phyloP scores from a whole-genome alignment of 768 basidiomycete genomes.

The Suillus variegatus region DNA sequence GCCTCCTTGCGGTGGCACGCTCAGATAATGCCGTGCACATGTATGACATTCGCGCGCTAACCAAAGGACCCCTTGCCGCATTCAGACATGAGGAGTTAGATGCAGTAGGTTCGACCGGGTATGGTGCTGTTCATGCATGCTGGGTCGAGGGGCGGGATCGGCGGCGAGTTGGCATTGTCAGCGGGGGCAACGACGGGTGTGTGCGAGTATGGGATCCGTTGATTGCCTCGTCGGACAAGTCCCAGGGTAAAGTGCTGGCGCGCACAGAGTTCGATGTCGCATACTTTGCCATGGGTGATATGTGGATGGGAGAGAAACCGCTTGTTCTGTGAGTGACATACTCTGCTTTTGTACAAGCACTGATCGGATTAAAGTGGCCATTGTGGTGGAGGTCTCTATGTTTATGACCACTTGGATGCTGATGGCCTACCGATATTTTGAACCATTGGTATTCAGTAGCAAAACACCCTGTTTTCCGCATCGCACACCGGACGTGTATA shows the following conservation, averaged over 20 bases:
- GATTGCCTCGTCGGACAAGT: conserved; percentile 34
- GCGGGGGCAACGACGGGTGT: conserved; percentile 70
- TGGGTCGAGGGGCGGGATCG: conserved; percentile 50
- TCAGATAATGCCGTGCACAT: conserved; percentile 60
- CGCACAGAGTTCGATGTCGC: conserved; percentile 58
- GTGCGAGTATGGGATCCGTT: conserved; percentile 67
- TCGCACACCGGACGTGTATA: background rate
- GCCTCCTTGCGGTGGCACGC: conserved; percentile 60
- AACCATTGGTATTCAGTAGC: background rate
- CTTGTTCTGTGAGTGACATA: conserved; percentile 56
- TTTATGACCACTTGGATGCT: conserved; percentile 38
- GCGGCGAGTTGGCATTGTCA: conserved; percentile 50
- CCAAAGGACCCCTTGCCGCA: conserved; percentile 44
- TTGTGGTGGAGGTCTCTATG: conserved; percentile 47
- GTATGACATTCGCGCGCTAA: conserved; percentile 61
- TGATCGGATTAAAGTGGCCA: conserved; percentile 42
- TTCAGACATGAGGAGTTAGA: conserved; percentile 49
- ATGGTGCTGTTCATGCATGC: conserved; percentile 51
- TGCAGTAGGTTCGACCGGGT: conserved; percentile 31
- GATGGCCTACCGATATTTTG: conserved; percentile 13
- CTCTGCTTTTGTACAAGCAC: background rate
- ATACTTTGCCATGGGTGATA: conserved; percentile 60
- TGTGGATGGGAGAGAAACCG: conserved; percentile 49
- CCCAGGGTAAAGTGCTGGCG: conserved; percentile 52
- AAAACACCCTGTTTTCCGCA: background rate